Conservation (phyloP, 202 grass and related monocot genomes). For the Bolboschoenoplectus hybrid region DNA sequence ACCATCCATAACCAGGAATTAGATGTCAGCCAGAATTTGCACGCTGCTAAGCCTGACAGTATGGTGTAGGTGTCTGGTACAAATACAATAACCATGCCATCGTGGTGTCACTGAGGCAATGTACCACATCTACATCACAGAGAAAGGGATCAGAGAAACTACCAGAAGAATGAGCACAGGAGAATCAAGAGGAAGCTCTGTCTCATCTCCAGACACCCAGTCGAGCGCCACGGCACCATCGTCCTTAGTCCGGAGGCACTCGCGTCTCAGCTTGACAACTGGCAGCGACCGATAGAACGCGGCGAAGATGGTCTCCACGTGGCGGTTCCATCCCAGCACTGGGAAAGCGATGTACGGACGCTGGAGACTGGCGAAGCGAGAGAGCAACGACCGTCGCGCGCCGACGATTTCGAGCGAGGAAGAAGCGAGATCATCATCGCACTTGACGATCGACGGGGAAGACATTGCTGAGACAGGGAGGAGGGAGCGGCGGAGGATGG, state of each 20-base stretch:
- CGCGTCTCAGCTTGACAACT: slow-evolving; percentile 53
- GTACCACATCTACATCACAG: neutral
- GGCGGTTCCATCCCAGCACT: slow-evolving; percentile 65
- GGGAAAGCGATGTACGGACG: slow-evolving; percentile 73
- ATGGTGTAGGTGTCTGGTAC: neutral
- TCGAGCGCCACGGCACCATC: slow-evolving; percentile 78
- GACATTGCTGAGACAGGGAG: slow-evolving; percentile 27
- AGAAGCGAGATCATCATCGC: slow-evolving; percentile 35
- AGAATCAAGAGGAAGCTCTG: slow-evolving; percentile 51
- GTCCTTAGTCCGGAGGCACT: slow-evolving; percentile 76
- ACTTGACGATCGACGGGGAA: neutral
- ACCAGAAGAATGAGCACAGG: slow-evolving; percentile 90
- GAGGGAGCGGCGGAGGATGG: slow-evolving; percentile 20
- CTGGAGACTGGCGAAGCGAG: slow-evolving; percentile 69
- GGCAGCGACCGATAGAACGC: slow-evolving; percentile 68
- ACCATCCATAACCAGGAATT: neutral
- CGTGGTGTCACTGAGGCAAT: neutral
- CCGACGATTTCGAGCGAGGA: slow-evolving; percentile 75
- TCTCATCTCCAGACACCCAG: slow-evolving; percentile 81
- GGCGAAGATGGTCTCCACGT: slow-evolving; percentile 90
- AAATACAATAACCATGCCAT: neutral
- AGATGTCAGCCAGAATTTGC: neutral
- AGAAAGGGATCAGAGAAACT: neutral
- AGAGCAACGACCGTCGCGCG: slow-evolving; percentile 52
- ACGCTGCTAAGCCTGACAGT: neutral